Conservation (phyloP, 192 early-diverging fungal species). For the Coemansia sp. region DNA sequence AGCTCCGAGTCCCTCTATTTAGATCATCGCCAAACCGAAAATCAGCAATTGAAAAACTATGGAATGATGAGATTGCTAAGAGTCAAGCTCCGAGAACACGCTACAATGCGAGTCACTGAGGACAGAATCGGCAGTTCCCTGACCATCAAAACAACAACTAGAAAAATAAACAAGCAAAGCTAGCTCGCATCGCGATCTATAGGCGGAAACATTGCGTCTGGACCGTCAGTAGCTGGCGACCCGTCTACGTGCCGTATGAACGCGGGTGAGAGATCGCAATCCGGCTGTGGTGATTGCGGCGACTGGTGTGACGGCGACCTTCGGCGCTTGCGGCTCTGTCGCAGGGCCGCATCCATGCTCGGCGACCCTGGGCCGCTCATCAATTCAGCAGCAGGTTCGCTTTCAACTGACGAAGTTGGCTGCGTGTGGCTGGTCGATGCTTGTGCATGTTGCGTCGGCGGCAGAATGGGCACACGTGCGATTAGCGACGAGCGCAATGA, state of each 20-base stretch:
- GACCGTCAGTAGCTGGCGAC: slow-evolving; percentile 5
- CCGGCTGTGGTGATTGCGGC: background rate
- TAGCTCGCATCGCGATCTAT: slow-evolving; percentile 21
- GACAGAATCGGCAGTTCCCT: slow-evolving; percentile 20
- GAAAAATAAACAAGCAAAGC: background rate
- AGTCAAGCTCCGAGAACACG: slow-evolving; percentile 39
- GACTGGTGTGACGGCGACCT: slow-evolving; percentile 23
- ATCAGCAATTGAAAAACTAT: background rate
- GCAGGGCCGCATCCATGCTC: slow-evolving; percentile 19
- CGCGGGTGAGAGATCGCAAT: background rate
- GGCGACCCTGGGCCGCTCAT: slow-evolving; percentile 15
- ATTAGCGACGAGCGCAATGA: slow-evolving; percentile 49
- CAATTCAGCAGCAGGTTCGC: background rate
- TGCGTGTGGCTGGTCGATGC: slow-evolving; percentile 2
- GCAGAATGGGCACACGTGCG: slow-evolving; percentile 9
- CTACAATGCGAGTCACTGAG: slow-evolving; percentile 6
- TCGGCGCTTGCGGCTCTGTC: slow-evolving; percentile 33
- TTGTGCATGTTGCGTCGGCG: background rate
- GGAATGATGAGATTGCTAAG: slow-evolving; percentile 37
- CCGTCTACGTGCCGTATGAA: background rate
- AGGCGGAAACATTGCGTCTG: slow-evolving; percentile 34
- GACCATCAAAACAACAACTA: slow-evolving; percentile 7
- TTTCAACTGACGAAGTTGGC: background rate
- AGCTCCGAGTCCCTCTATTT: background rate
- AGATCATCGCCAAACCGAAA: background rate